Evolutionary conservation across 495 filamentous ascomycete species (phyloP).

Genomic region (Podospora bellae-mahoneyi): DNA sequence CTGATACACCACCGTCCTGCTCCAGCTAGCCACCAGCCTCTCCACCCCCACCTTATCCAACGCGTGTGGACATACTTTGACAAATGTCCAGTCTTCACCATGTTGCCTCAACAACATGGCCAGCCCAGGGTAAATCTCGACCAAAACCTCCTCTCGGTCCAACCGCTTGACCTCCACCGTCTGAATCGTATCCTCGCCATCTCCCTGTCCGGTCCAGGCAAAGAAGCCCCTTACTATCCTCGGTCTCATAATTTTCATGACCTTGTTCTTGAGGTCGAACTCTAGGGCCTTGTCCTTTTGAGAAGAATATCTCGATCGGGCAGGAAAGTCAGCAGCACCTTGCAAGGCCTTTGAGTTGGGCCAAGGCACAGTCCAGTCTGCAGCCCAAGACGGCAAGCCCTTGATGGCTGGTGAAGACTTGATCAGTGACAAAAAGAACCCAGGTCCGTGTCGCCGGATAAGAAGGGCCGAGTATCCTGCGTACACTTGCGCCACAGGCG

Average conservation of each 20-base stretch:
- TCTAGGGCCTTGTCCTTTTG: constrained; percentile 15
- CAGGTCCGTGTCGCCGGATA: constrained; percentile 18
- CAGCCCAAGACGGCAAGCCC: constrained; percentile 19
- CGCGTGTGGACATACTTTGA: constrained; percentile 23
- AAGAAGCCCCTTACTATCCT: constrained; percentile 22
- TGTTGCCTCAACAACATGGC: constrained; percentile 16
- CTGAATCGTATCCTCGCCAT: constrained; percentile 3
- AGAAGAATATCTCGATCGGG: not conserved
- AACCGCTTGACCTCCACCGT: constrained; percentile 18
- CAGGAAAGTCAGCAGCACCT: constrained; percentile 10
- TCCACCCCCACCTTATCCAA: constrained; percentile 19
- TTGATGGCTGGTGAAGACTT: constrained; percentile 10
- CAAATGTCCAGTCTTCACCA: constrained; percentile 16
- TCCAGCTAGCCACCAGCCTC: constrained; percentile 16
- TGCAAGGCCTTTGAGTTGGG: constrained; percentile 15
- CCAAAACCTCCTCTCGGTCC: constrained; percentile 25
- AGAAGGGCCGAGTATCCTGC: constrained; percentile 13
- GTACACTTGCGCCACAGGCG: constrained; percentile 13
- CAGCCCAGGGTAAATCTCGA: constrained; percentile 20
- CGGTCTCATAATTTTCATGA: constrained; percentile 14
- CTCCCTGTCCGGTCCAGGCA: constrained; percentile 15
- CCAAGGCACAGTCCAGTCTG: constrained; percentile 24
- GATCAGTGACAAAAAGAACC: constrained; percentile 22
- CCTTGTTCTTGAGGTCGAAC: constrained; percentile 3
- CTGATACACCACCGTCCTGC: constrained; percentile 17